Conservation (phyloP, 2,329 filamentous ascomycete genomes). For the Aspergillus ustus region DNA sequence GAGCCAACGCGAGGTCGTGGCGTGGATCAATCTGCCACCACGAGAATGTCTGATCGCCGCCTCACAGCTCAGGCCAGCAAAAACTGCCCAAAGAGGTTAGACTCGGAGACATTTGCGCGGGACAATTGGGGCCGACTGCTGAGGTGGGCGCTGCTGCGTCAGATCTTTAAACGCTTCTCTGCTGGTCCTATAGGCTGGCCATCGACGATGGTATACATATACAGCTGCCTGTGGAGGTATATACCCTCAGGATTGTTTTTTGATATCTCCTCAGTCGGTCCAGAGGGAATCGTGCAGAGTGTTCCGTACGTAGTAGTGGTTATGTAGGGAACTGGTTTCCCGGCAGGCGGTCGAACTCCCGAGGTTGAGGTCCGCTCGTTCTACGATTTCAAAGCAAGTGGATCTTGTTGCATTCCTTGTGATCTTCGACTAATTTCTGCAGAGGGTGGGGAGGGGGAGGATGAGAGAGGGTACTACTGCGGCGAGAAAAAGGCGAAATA, state of each 20-base stretch:
- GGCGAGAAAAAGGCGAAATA: no score
- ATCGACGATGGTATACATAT: no score
- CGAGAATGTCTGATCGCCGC: neutral
- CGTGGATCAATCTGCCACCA: neutral
- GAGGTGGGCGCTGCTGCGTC: neutral
- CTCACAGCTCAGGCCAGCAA: neutral
- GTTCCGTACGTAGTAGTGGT: no score
- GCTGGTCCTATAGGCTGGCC: neutral
- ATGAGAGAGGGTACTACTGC: neutral
- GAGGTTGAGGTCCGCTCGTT: neutral
- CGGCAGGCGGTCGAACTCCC: neutral
- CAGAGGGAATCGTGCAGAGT: no score
- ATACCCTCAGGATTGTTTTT: neutral
- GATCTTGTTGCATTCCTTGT: conserved; percentile 2
- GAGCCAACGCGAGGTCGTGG: neutral
- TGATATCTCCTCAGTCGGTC: neutral
- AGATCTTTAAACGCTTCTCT: neutral
- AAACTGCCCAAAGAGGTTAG: neutral
- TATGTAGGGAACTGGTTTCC: no score
- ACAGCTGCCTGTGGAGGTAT: neutral
- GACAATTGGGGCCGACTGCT: neutral
- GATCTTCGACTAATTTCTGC: neutral
- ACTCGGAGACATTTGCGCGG: conserved; percentile 2
- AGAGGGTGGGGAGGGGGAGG: neutral
- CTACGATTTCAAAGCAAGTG: conserved; percentile 15